Percentiles rank a stretch among this genome's conserved stretches.
Conservation (phyloP, 2,329 filamentous ascomycete species). For the Stachybotrys elegans region DNA sequence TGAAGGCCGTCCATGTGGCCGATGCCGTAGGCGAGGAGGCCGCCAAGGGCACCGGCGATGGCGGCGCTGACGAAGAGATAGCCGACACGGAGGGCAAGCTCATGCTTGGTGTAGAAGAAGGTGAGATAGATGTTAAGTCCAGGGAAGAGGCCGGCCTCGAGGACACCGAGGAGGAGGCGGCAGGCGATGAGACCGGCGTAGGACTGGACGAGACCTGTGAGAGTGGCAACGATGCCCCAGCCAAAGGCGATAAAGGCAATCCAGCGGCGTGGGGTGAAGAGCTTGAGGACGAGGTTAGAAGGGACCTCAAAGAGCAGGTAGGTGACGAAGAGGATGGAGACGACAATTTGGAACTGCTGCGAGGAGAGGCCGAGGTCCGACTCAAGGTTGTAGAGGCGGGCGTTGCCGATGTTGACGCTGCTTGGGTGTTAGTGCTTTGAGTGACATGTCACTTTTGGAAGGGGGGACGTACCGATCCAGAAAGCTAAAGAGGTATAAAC, state of each 20-base stretch:
- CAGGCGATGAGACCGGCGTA: conserved; percentile 64
- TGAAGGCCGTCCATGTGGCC: conserved; percentile 64
- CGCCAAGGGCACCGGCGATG: conserved; percentile 66
- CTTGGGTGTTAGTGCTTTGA: background rate
- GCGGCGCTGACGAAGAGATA: conserved; percentile 70
- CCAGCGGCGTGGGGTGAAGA: conserved; percentile 57
- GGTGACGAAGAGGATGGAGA: conserved; percentile 64
- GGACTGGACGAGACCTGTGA: conserved; percentile 62
- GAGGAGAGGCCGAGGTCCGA: conserved; percentile 54
- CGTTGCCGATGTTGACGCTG: conserved; percentile 70
- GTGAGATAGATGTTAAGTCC: conserved; percentile 66
- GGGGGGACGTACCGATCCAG: conserved; percentile 54
- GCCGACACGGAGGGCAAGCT: conserved; percentile 66
- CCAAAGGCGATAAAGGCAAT: conserved; percentile 57
- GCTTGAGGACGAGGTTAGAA: conserved; percentile 60
- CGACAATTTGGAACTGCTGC: conserved; percentile 63
- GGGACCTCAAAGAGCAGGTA: conserved; percentile 59
- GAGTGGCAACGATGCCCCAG: conserved; percentile 66
- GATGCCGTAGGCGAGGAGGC: conserved; percentile 68
- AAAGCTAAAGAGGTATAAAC: conserved; percentile 70
- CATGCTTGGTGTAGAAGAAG: conserved; percentile 70
- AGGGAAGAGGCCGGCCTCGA: conserved; percentile 68
- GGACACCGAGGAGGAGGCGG: conserved; percentile 61
- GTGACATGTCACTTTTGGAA: background rate
- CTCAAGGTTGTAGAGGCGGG: conserved; percentile 60